These are phyloP conservation scores for Pseudomassariella vexata DNA, from an alignment of 2,329 filamentous ascomycete genomes.

Conservation along the genomic window DNA sequence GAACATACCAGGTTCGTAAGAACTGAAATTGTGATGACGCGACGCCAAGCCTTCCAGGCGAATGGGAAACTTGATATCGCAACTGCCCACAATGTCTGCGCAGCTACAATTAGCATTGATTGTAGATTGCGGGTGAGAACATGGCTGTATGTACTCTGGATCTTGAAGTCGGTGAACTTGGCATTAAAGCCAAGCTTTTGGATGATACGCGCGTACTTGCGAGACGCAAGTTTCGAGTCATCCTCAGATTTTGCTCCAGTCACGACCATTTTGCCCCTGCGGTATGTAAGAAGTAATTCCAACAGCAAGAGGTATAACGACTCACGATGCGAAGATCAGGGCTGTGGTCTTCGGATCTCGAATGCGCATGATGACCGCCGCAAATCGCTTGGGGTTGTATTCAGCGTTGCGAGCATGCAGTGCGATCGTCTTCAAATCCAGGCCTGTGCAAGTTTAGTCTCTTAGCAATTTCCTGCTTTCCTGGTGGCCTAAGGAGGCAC, in stretches of 20 bases:
- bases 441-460: no score
- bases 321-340: constrained; percentile 91
- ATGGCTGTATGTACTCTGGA: no score
- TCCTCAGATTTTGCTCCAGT: constrained; percentile 97
- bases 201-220: constrained; percentile 98
- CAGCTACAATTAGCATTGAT: no score
- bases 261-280: constrained; percentile 99
- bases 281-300: no score
- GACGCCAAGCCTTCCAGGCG: constrained; percentile 91
- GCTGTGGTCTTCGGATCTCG: constrained; percentile 98
- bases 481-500: no score
- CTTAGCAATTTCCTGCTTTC: no score
- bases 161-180: constrained; percentile 99
- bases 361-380: constrained; percentile 98
- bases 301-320: no score
- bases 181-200: constrained; percentile 99
- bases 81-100: constrained; percentile 97
- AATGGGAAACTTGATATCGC: constrained; percentile 99
- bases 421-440: constrained; percentile 98
- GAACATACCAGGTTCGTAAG: no score
- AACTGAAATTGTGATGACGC: constrained; percentile 98
- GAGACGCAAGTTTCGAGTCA: constrained; percentile 90
- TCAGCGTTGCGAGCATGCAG: constrained; percentile 96
- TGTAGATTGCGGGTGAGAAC: no score
- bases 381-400: constrained; percentile 99